Conservation (phyloP, 129 eudicot species). For the Heracleum sosnowskyi region DNA sequence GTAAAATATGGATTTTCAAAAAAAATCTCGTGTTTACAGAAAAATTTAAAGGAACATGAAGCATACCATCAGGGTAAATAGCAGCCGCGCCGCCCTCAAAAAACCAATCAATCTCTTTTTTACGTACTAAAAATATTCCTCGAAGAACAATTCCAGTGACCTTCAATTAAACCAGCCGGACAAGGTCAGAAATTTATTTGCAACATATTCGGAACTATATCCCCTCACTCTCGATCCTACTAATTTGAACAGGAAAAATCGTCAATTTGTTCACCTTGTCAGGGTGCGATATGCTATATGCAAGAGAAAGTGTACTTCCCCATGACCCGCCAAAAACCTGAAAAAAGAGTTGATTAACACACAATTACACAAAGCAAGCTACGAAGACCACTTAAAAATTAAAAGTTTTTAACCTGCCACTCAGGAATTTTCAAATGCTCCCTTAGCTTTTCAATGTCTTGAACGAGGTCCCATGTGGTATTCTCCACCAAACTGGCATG, state of each 20-base stretch:
- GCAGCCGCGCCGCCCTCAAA: slow-evolving; percentile 99
- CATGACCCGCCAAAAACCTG: slow-evolving; percentile 99
- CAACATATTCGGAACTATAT: background rate
- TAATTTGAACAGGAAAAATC: background rate
- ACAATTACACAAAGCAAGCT: background rate
- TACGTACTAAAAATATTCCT: slow-evolving; percentile 86
- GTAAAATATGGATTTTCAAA: background rate
- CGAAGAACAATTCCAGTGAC: slow-evolving; percentile 86
- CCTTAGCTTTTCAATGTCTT: slow-evolving; percentile 80
- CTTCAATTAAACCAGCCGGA: slow-evolving; percentile 24
- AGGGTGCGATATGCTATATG: slow-evolving; percentile 89
- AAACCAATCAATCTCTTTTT: slow-evolving; percentile 98
- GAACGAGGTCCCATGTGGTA: slow-evolving; percentile 89
- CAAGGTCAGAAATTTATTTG: background rate
- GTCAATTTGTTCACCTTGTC: slow-evolving; percentile 50
- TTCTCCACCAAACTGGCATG: slow-evolving; percentile 95
- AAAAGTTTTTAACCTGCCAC: slow-evolving; percentile 69
- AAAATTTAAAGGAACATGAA: background rate
- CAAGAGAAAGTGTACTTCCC: slow-evolving; percentile 99
- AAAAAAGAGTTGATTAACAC: slow-evolving; percentile 17
- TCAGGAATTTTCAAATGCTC: slow-evolving; percentile 79
- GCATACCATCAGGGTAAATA: slow-evolving; percentile 88
- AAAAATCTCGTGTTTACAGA: no score
- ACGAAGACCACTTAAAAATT: background rate
- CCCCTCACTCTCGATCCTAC: background rate